Percentiles rank a stretch among this genome's conserved stretches.
Evolutionary conservation across 2,329 filamentous ascomycete species (phyloP).

Genomic region (Paraconiothyrium sp.): DNA sequence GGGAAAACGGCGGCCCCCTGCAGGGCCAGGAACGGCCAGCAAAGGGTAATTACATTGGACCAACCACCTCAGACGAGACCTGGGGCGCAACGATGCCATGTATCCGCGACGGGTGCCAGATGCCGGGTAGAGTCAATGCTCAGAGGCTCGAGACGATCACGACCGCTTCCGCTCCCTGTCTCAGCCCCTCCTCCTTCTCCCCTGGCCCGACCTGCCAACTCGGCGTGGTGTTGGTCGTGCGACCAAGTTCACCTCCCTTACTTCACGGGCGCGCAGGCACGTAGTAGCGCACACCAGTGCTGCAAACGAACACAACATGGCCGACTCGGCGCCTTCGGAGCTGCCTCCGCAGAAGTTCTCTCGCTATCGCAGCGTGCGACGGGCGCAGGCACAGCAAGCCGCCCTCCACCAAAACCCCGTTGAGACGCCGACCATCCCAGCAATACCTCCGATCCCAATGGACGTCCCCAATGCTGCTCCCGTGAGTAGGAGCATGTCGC

Average conservation of each 20-base stretch:
- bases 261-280: slow-evolving; percentile 29
- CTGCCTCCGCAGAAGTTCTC: slow-evolving; percentile 58
- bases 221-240: slow-evolving; percentile 17
- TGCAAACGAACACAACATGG: slow-evolving; percentile 41
- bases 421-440: slow-evolving; percentile 16
- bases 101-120: neutral
- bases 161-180: slow-evolving; percentile 4
- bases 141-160: neutral
- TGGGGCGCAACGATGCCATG: slow-evolving; percentile 1
- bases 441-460: slow-evolving; percentile 35
- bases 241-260: slow-evolving; percentile 26
- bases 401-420: slow-evolving; percentile 26
- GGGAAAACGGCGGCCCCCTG: neutral
- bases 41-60: slow-evolving; percentile 7
- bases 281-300: slow-evolving; percentile 31
- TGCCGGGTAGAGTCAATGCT: slow-evolving; percentile 8
- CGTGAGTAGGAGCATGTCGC: slow-evolving; percentile 52
- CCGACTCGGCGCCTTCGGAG: slow-evolving; percentile 38
- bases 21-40: slow-evolving; percentile 2
- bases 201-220: slow-evolving; percentile 17
- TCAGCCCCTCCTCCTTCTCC: slow-evolving; percentile 4
- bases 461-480: slow-evolving; percentile 31
- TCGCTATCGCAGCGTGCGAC: slow-evolving; percentile 67
- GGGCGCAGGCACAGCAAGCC: slow-evolving; percentile 50
- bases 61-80: neutral